phyloP scores from a whole-genome alignment of 139 green algal species.

The Picochlorum sp. region DNA sequence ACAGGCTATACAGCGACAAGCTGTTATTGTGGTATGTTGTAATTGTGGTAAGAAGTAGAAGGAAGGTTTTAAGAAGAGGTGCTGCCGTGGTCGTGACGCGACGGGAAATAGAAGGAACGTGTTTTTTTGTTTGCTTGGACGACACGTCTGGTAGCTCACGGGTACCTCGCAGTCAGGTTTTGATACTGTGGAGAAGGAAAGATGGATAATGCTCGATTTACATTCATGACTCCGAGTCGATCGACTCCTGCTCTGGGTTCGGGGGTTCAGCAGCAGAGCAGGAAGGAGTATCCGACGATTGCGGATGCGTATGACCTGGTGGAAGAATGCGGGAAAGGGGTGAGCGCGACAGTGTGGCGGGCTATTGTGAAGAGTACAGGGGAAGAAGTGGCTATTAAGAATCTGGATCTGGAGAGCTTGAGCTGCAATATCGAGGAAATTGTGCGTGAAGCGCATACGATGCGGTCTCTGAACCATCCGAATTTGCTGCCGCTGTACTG shows the following conservation, averaged over 20 bases:
- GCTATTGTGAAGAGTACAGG: conserved; percentile 59
- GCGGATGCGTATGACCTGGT: conserved; percentile 74
- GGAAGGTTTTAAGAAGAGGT: too few relatives aligned
- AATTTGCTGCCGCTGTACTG: conserved; percentile 90
- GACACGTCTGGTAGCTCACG: too few relatives aligned
- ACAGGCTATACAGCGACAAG: too few relatives aligned
- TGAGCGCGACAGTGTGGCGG: conserved; percentile 78
- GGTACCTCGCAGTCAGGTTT: too few relatives aligned
- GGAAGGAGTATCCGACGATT: conserved; percentile 72
- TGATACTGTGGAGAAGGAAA: not conserved
- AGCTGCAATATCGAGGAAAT: conserved; percentile 90
- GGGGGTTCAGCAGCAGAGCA: not conserved
- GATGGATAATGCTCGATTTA: not conserved
- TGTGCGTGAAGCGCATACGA: conserved; percentile 86
- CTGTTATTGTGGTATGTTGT: too few relatives aligned
- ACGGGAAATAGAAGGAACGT: too few relatives aligned
- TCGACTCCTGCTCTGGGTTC: not conserved
- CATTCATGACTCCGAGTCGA: not conserved
- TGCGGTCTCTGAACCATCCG: conserved; percentile 83
- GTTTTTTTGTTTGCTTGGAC: too few relatives aligned
- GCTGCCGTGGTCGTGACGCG: too few relatives aligned
- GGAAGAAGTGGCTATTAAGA: conserved; percentile 88
- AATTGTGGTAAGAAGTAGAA: too few relatives aligned
- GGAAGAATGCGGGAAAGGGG: conserved; percentile 85
- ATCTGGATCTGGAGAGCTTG: conserved; percentile 89